Evolutionary conservation across 2,329 filamentous ascomycete species (phyloP).

Genomic region (Colletotrichum lindemuthianum): DNA sequence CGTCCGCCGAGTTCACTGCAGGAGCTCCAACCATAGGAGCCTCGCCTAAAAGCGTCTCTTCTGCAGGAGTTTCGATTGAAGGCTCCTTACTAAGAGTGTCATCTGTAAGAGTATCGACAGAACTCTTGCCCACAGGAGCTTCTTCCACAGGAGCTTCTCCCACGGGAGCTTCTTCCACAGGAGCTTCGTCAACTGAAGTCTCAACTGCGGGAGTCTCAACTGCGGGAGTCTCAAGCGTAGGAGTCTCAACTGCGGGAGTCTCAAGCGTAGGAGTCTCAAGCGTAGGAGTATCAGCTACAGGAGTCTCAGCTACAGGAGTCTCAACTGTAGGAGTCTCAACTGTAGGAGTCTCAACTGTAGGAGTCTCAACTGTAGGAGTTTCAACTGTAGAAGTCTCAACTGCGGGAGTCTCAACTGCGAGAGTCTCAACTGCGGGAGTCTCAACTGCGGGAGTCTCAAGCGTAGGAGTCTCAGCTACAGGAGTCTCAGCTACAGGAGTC

Average conservation of each 20-base stretch:
- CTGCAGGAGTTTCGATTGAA: too few relatives aligned
- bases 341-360: neutral
- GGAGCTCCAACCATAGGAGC: too few relatives aligned
- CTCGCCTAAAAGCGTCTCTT: too few relatives aligned
- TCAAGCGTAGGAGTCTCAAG: slow-evolving; percentile 7
- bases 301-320: neutral
- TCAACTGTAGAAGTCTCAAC: neutral
- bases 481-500: neutral
- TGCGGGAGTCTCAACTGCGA: neutral
- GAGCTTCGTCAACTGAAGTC: neutral
- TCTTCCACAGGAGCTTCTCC: too few relatives aligned
- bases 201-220: neutral
- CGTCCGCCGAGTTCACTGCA: too few relatives aligned
- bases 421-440: neutral
- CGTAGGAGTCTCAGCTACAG: neutral
- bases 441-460: neutral
- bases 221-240: neutral
- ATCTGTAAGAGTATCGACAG: too few relatives aligned
- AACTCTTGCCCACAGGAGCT: too few relatives aligned
- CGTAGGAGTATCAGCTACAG: neutral
- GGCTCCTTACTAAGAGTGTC: too few relatives aligned
- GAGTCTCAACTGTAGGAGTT: neutral
- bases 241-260: slow-evolving; percentile 3
- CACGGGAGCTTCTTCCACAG: neutral
- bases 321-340: neutral